Conservation (phyloP, 1,284 basidiomycete genomes). For the Flammula alnicola region DNA sequence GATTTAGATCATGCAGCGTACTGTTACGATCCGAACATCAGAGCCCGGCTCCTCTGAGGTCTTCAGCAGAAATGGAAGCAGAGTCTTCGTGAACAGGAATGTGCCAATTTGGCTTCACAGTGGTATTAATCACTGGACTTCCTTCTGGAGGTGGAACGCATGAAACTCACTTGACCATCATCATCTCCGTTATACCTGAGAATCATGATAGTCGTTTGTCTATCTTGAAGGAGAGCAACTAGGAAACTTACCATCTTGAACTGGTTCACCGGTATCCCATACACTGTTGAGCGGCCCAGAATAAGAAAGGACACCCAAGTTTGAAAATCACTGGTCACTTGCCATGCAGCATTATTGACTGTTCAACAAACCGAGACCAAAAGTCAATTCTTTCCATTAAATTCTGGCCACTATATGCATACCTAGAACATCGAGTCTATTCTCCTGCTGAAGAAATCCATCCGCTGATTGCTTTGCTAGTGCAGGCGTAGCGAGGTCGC, state of each 20-base stretch:
- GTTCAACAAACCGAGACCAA: not conserved
- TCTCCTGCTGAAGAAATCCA: slow-evolving; percentile 49
- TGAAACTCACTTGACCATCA: slow-evolving; percentile 47
- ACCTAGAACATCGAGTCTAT: slow-evolving; percentile 61
- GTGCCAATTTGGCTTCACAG: slow-evolving; percentile 53
- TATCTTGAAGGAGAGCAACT: not conserved
- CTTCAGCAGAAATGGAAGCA: slow-evolving; percentile 51
- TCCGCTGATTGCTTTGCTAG: slow-evolving; percentile 49
- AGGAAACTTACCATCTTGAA: slow-evolving; percentile 9
- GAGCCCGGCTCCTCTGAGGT: slow-evolving; percentile 47
- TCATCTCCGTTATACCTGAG: slow-evolving; percentile 44
- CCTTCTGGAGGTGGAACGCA: not conserved
- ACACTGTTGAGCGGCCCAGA: slow-evolving; percentile 6
- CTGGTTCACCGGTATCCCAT: slow-evolving; percentile 7
- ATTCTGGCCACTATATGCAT: slow-evolving; percentile 19
- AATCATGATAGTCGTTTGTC: not conserved
- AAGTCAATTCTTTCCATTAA: too few relatives aligned
- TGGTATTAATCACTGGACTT: not conserved
- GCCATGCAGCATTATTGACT: slow-evolving; percentile 63
- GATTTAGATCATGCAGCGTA: slow-evolving; percentile 30
- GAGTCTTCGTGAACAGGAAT: slow-evolving; percentile 49
- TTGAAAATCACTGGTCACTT: slow-evolving; percentile 19
- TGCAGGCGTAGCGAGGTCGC: slow-evolving; percentile 50
- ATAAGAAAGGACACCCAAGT: not conserved
- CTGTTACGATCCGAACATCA: slow-evolving; percentile 58